A percentile compares a stretch with the other conserved stretches of the same genome.
Evolutionary conservation across 2,329 filamentous ascomycete genomes (phyloP).

Genomic region (Magnaporthiopsis poae): DNA sequence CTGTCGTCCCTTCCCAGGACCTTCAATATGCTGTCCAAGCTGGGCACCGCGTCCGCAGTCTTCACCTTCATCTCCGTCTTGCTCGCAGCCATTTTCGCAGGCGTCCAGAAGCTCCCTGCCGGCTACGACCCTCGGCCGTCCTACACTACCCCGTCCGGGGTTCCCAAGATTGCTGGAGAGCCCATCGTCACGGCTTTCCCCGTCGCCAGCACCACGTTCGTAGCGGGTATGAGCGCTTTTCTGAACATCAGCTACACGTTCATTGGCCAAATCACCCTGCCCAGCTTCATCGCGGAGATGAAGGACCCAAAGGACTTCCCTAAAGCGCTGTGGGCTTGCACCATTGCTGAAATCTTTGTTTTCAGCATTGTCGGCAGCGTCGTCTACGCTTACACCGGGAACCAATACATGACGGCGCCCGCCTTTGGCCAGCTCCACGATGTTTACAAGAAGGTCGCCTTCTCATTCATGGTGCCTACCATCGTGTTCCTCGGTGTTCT

Average conservation of each 20-base stretch:
- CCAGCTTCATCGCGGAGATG: constrained; percentile 95
- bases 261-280: constrained; percentile 83
- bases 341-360: constrained; percentile 75
- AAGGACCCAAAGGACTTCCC: constrained; percentile 69
- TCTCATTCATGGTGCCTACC: constrained; percentile 92
- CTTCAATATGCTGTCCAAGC: constrained; percentile 67
- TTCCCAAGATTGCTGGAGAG: constrained; percentile 37
- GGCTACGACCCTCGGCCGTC: constrained; percentile 45
- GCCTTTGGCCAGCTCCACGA: constrained; percentile 77
- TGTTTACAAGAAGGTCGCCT: constrained; percentile 76
- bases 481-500: constrained; percentile 85
- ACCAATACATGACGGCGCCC: constrained; percentile 77
- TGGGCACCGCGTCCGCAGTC: constrained; percentile 68
- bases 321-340: constrained; percentile 85
- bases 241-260: constrained; percentile 95
- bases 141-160: constrained; percentile 22
- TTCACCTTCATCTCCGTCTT: constrained; percentile 88
- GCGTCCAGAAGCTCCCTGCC: constrained; percentile 62
- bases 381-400: constrained; percentile 79
- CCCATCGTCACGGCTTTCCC: constrained; percentile 62
- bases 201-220: constrained; percentile 63
- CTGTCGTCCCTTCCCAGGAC: constrained; percentile 75
- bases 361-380: constrained; percentile 75
- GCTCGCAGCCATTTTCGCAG: constrained; percentile 73
- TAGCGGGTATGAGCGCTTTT: constrained; percentile 75